phyloP scores from a whole-genome alignment of 2,329 filamentous ascomycete genomes.

The Aspergillus pseudoviridinutans region DNA sequence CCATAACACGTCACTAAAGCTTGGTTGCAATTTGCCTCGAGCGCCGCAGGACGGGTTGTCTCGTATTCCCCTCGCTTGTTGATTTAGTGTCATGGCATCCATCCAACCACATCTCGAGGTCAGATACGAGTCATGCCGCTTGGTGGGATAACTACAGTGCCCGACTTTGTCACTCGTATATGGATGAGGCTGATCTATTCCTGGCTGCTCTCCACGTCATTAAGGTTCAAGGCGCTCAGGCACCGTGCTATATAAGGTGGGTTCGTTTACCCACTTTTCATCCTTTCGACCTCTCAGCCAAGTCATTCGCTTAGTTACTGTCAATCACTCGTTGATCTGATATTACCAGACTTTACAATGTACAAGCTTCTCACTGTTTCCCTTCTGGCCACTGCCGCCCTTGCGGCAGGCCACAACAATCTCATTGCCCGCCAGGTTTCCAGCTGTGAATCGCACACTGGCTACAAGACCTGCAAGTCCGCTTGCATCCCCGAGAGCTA shows the following conservation, averaged over 20 bases:
- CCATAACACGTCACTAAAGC: neutral
- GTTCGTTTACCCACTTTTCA: no score
- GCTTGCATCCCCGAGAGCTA: constrained; percentile 3
- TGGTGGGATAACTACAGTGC: no score
- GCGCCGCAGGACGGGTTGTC: neutral
- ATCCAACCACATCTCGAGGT: neutral
- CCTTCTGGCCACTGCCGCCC: neutral
- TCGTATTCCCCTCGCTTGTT: neutral
- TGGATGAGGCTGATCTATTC: neutral
- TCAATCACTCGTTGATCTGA: neutral
- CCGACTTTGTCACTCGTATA: neutral
- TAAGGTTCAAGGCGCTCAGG: no score
- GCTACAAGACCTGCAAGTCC: neutral
- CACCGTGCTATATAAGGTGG: no score
- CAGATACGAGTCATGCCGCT: no score
- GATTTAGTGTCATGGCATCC: neutral
- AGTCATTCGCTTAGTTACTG: neutral
- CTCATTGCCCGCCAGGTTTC: neutral
- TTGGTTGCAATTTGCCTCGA: neutral
- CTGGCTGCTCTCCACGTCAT: neutral
- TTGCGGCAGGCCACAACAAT: neutral
- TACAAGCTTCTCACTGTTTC: neutral
- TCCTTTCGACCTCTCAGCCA: no score
- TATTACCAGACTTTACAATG: neutral
- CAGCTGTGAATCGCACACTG: neutral